These are phyloP conservation scores for Saturnispora saitoi DNA, from an alignment of 805 yeast species.

Conservation along the genomic window DNA sequence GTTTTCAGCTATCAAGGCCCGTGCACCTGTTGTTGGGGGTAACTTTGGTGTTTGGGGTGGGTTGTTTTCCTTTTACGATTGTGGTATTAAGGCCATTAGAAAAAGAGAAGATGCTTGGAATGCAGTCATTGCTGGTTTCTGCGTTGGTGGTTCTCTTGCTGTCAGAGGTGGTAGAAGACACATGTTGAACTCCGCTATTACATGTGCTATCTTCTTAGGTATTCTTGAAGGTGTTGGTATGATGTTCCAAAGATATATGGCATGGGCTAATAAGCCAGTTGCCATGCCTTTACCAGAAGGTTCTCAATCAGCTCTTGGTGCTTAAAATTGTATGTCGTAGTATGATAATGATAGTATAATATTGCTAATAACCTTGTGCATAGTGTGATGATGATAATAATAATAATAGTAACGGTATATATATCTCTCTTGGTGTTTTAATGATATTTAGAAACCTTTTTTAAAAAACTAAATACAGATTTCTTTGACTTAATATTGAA, in stretches of 20 bases:
- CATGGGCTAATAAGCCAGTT: slow-evolving; percentile 69
- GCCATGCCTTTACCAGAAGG: slow-evolving; percentile 49
- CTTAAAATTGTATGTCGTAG: slow-evolving; percentile 1
- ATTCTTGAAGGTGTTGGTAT: slow-evolving; percentile 97
- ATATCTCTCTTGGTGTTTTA: not conserved
- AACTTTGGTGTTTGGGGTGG: slow-evolving; percentile 99
- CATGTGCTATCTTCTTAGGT: slow-evolving; percentile 95
- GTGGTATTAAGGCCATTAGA: slow-evolving; percentile 90
- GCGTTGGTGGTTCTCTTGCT: slow-evolving; percentile 96
- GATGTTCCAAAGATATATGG: slow-evolving; percentile 86
- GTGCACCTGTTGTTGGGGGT: slow-evolving; percentile 98
- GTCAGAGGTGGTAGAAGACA: slow-evolving; percentile 98
- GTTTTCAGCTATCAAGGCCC: slow-evolving; percentile 79
- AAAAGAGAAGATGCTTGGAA: slow-evolving; percentile 98
- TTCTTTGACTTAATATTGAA: not conserved
- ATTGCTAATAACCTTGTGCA: not conserved
- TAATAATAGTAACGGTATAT: not conserved
- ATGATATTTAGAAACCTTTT: not conserved
- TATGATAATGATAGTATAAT: not conserved
- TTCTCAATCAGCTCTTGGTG: slow-evolving; percentile 12
- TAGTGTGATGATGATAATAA: not conserved
- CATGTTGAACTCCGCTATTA: slow-evolving; percentile 90
- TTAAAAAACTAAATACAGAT: not conserved
- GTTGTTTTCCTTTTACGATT: slow-evolving; percentile 87
- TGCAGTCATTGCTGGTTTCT: slow-evolving; percentile 95